Percentiles rank a stretch among this genome's conserved stretches.
Conservation (phyloP, 2,329 filamentous ascomycete genomes). For the Sclerotinia nivalis region DNA sequence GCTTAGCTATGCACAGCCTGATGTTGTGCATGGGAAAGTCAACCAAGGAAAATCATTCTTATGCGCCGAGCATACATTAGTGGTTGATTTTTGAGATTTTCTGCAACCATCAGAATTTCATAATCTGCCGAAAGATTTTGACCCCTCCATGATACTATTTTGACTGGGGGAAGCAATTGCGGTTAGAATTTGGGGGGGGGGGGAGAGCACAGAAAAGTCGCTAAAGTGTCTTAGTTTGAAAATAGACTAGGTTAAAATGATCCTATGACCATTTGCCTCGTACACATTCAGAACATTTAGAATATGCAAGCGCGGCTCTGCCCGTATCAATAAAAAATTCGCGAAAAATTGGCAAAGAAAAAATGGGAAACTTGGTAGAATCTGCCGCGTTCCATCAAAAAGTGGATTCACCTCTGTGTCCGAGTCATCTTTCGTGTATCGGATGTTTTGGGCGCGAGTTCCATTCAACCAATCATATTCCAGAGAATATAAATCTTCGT, state of each 20-base stretch:
- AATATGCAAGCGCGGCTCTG: conserved; percentile 27
- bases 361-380: conserved; percentile 17
- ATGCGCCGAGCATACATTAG: conserved; percentile 8
- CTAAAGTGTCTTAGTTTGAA: conserved; percentile 21
- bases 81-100: background rate
- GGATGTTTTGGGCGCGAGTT: background rate
- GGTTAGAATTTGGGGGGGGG: background rate
- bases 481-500: background rate
- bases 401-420: conserved; percentile 15
- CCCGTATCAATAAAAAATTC: conserved; percentile 24
- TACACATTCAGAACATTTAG: conserved; percentile 3
- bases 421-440: conserved; percentile 17
- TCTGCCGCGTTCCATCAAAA: conserved; percentile 20
- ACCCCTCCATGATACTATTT: background rate
- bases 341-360: background rate
- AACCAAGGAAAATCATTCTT: conserved; percentile 1
- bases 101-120: background rate
- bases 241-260: conserved; percentile 10
- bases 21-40: conserved; percentile 20
- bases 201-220: background rate
- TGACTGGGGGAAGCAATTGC: background rate
- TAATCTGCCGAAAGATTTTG: conserved; percentile 5
- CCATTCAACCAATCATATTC: background rate
- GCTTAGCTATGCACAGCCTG: conserved; percentile 22
- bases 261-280: conserved; percentile 22